phyloP scores from a whole-genome alignment of 2,329 filamentous ascomycete genomes.

The Colletotrichum orbiculare region DNA sequence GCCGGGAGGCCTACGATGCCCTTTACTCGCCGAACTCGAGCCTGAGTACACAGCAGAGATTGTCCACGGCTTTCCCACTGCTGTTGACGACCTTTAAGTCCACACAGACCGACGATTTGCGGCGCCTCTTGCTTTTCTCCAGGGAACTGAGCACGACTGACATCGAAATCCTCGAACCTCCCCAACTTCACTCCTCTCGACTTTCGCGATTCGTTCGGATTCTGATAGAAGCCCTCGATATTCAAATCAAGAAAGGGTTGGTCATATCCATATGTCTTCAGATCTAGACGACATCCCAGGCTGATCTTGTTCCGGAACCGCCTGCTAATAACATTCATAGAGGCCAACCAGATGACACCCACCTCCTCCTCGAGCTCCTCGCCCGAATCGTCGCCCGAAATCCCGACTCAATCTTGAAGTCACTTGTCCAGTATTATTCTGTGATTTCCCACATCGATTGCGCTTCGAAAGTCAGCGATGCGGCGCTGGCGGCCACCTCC shows the following conservation, averaged over 20 bases:
- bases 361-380: conserved; percentile 50
- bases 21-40: conserved; percentile 56
- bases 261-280: background rate
- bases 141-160: conserved; percentile 53
- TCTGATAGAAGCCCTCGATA: conserved; percentile 49
- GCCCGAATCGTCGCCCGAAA: conserved; percentile 44
- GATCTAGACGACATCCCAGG: background rate
- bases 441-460: conserved; percentile 50
- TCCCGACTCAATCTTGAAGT: conserved; percentile 43
- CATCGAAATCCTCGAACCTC: conserved; percentile 49
- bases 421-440: conserved; percentile 52
- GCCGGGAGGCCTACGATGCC: conserved; percentile 72
- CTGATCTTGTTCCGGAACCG: background rate
- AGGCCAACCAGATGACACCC: conserved; percentile 38
- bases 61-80: conserved; percentile 57
- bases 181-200: conserved; percentile 43
- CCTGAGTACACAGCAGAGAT: conserved; percentile 48
- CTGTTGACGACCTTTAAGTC: conserved; percentile 62
- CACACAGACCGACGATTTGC: conserved; percentile 57
- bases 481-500: conserved; percentile 36
- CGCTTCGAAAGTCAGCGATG: conserved; percentile 20
- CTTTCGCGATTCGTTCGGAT: conserved; percentile 50
- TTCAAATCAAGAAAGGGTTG: conserved; percentile 13
- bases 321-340: conserved; percentile 29
- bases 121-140: conserved; percentile 58